These are phyloP conservation scores for Cytospora piceicola DNA, from an alignment of 2,329 filamentous ascomycete species.

Conservation along the genomic window DNA sequence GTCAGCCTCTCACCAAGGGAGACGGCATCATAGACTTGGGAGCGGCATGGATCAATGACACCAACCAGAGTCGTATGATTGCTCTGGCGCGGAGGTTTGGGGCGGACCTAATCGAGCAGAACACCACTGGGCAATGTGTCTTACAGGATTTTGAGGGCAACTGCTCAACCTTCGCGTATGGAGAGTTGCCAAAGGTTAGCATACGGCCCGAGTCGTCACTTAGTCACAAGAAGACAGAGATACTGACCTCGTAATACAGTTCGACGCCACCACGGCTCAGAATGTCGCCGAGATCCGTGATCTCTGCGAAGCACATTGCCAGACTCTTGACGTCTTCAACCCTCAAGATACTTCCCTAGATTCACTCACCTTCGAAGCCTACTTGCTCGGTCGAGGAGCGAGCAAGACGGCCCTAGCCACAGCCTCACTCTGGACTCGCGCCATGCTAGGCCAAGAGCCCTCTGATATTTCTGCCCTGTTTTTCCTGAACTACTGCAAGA, in stretches of 20 bases:
- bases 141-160: slow-evolving; percentile 45
- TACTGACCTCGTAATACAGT: slow-evolving; percentile 22
- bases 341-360: not conserved
- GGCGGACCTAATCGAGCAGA: slow-evolving; percentile 52
- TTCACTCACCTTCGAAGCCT: slow-evolving; percentile 11
- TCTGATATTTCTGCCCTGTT: slow-evolving; percentile 54
- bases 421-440: slow-evolving; percentile 51
- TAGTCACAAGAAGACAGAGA: slow-evolving; percentile 23
- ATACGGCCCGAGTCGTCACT: not conserved
- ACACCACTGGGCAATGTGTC: slow-evolving; percentile 48
- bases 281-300: slow-evolving; percentile 5
- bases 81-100: slow-evolving; percentile 46
- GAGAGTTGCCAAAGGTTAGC: slow-evolving; percentile 12
- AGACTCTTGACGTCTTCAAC: not conserved
- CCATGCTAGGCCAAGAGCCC: slow-evolving; percentile 55
- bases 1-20: slow-evolving; percentile 38
- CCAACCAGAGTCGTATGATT: slow-evolving; percentile 52
- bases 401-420: slow-evolving; percentile 39
- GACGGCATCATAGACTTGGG: slow-evolving; percentile 54
- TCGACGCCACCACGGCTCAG: not conserved
- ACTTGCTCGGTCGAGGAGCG: not conserved
- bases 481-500: slow-evolving; percentile 60
- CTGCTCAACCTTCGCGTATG: slow-evolving; percentile 3
- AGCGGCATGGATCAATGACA: slow-evolving; percentile 64
- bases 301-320: not conserved